Evolutionary conservation across 2,329 filamentous ascomycete genomes (phyloP).

Genomic region (Stylonectria norvegica): DNA sequence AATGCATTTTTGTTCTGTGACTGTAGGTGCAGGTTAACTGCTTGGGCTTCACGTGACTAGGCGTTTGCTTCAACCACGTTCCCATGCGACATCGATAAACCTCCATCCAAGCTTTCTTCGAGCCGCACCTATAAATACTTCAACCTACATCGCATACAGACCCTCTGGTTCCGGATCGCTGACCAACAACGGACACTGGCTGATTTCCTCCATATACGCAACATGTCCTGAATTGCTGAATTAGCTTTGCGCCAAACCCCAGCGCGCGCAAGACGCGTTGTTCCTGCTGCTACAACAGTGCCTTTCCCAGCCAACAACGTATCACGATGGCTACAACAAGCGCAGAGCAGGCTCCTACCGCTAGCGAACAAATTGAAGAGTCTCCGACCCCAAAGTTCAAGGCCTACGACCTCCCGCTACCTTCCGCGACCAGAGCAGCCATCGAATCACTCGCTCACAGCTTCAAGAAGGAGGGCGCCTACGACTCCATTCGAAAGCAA

Average conservation of each 20-base stretch:
- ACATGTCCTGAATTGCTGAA: constrained; percentile 15
- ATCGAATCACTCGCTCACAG: constrained; percentile 74
- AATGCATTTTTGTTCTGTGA: too few relatives aligned
- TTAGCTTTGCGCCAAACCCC: constrained; percentile 10
- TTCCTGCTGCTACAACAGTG: background rate
- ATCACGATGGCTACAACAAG: constrained; percentile 26
- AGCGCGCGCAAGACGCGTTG: constrained; percentile 3
- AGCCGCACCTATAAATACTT: constrained; percentile 1
- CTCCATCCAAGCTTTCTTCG: constrained; percentile 2
- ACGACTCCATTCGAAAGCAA: constrained; percentile 73
- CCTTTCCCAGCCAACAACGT: background rate
- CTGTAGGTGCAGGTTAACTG: too few relatives aligned
- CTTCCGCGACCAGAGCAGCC: constrained; percentile 67
- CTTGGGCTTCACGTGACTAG: constrained; percentile 23
- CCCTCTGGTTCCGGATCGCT: background rate
- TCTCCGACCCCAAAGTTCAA: constrained; percentile 54
- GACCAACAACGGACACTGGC: background rate
- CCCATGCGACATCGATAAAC: constrained; percentile 4
- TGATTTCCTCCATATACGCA: constrained; percentile 2
- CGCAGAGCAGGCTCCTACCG: constrained; percentile 19
- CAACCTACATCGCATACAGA: constrained; percentile 5
- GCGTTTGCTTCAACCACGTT: constrained; percentile 23
- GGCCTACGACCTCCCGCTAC: constrained; percentile 70
- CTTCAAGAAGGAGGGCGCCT: constrained; percentile 84
- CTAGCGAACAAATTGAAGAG: constrained; percentile 13